Base-by-base conservation (phyloP, 208 protist genomes). In the Leishmania major region DNA sequence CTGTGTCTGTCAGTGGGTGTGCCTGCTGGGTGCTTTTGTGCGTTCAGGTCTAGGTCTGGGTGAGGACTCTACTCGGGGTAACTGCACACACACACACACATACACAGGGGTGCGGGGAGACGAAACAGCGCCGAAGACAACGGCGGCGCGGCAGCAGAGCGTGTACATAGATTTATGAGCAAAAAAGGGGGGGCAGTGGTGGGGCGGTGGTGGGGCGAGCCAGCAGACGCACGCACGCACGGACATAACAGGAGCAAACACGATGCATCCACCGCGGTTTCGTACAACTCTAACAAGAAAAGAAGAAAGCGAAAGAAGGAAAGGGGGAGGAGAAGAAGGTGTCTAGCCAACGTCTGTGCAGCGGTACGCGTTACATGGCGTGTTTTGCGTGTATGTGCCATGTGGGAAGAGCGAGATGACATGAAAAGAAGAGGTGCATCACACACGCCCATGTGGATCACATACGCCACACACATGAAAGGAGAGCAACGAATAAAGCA, bases 171-270 rank as follows among this genome's bases (percentile, higher is more conserved):
- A 45, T 45, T 45, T 45, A 45, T 45, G 43, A 45, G 43, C 43
- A 45, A 45, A 45, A 43, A 43, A 45, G 7, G 0, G 43, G 43
- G 43, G 43, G 43, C 3, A 45, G 43, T 45, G 43, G 43, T 57
- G 51, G 51, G 51, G 51, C 15, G 51, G 43, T 45, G 43, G 43
- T 57, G 51, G 51, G 51, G 51, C 15, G 15, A 57, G 11, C 17
- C 51, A 57, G 51, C 22, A 69, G 59, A 79, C 57, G 57, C 76
- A 72, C 60, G 55, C 57, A 79, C 75, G 67, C 25, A 25, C 57
- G 37, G 45, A 75, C 57, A 28, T n/a, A 80, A 76, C 60, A 53
- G 40, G 28, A 60, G 75, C 13, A 57, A 15, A 62, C 25, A 62
- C 25, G 25, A 62, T 31, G 51, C 51, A 13, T 22, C 15, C 51